Percentiles rank a stretch among this genome's conserved stretches.
Evolutionary conservation across 108 stramenopile species (phyloP).

Genomic region (Schizochytrium sp.): DNA sequence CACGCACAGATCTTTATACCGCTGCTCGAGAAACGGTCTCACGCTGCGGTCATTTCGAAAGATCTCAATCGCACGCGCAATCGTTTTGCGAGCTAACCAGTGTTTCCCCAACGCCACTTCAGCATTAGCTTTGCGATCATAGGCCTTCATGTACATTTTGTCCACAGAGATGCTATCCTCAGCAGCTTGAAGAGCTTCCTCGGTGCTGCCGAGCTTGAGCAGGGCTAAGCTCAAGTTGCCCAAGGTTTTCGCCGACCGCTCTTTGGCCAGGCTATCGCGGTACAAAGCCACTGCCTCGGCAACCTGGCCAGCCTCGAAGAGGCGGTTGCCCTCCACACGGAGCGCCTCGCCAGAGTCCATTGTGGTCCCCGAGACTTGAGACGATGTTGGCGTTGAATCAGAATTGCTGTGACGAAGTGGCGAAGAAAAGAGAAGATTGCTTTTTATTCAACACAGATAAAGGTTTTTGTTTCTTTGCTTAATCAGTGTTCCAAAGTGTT

Average conservation of each 20-base stretch:
- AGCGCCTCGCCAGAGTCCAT: slow-evolving; percentile 7
- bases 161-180: slow-evolving; percentile 11
- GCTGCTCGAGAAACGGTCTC: not conserved
- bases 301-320: slow-evolving; percentile 43
- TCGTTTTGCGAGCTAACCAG: slow-evolving; percentile 10
- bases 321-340: not conserved
- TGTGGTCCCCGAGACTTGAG: not conserved
- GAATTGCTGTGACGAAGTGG: too few species aligned
- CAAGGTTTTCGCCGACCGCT: slow-evolving; percentile 31
- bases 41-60: not conserved
- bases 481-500: too few species aligned
- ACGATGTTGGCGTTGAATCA: too few species aligned
- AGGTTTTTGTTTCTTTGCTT: too few species aligned
- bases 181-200: slow-evolving; percentile 32
- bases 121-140: slow-evolving; percentile 7
- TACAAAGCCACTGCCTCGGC: not conserved
- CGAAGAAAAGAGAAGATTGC: too few species aligned
- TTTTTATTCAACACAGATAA: too few species aligned
- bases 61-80: not conserved
- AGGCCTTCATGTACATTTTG: not conserved
- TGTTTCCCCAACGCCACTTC: not conserved
- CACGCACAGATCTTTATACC: not conserved
- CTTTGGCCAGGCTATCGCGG: not conserved
- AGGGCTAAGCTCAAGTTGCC: not conserved
- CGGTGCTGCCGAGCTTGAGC: not conserved